These are phyloP conservation scores for Xylaria flabelliformis DNA, from an alignment of 495 filamentous ascomycete species.

Conservation along the genomic window DNA sequence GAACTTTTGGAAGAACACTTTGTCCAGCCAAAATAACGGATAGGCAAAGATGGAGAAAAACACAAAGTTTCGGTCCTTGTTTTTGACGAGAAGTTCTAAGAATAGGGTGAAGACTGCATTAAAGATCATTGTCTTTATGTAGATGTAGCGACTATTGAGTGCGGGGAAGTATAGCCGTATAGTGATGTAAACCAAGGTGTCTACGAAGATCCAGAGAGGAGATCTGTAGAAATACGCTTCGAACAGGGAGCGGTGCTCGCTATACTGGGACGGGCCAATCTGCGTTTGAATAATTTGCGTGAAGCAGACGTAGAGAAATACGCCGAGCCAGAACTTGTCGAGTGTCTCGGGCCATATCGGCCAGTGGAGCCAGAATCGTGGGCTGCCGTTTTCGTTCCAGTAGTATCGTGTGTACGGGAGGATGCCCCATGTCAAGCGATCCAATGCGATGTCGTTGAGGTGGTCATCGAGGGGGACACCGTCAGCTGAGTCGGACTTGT, in stretches of 20 bases:
- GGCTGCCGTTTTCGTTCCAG: slow-evolving; percentile 9
- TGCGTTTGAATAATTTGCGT: not conserved
- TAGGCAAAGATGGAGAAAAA: not conserved
- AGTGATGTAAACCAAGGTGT: slow-evolving; percentile 14
- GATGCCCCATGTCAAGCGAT: not conserved
- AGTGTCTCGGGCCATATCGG: not conserved
- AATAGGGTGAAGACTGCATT: not conserved
- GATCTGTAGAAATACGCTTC: not conserved
- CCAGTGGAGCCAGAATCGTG: not conserved
- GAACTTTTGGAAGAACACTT: not conserved
- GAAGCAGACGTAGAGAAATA: not conserved
- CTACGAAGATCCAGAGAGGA: not conserved
- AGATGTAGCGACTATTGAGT: not conserved
- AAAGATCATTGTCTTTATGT: not conserved
- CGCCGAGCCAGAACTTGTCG: slow-evolving; percentile 18
- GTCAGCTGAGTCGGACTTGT: not conserved
- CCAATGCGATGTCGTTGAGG: not conserved
- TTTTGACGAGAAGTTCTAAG: not conserved
- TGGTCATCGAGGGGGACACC: slow-evolving; percentile 30
- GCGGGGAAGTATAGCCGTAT: not conserved
- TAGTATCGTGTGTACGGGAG: slow-evolving; percentile 4
- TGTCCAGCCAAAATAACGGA: not conserved
- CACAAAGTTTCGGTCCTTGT: not conserved
- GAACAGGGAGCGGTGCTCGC: not conserved
- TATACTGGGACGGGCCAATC: not conserved